Conservation (phyloP, 2,329 filamentous ascomycete species). For the Pseudofabraea citricarpa region DNA sequence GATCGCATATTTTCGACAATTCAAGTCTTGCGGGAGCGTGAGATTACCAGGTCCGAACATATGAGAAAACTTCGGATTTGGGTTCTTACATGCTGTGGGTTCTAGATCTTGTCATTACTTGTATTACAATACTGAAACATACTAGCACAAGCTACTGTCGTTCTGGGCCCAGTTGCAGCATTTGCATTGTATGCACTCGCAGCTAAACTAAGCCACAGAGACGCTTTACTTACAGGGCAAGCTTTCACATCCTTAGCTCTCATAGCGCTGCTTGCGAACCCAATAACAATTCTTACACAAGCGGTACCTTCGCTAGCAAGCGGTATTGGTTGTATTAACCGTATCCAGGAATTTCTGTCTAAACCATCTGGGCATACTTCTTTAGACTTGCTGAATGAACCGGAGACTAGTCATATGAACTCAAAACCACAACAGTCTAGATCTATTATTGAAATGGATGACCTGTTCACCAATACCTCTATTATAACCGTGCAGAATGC, state of each 20-base stretch:
- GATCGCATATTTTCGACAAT: slow-evolving; percentile 27
- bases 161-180: slow-evolving; percentile 31
- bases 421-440: not conserved
- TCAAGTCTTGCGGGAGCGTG: slow-evolving; percentile 27
- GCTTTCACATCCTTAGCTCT: slow-evolving; percentile 38
- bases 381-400: not conserved
- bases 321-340: slow-evolving; percentile 32
- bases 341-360: slow-evolving; percentile 32
- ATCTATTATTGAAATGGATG: not conserved
- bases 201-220: slow-evolving; percentile 17
- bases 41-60: too few species aligned
- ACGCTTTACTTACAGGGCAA: slow-evolving; percentile 16
- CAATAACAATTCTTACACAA: slow-evolving; percentile 35
- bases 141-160: slow-evolving; percentile 11
- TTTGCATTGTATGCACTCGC: slow-evolving; percentile 32
- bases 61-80: slow-evolving; percentile 6
- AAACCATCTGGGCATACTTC: slow-evolving; percentile 4
- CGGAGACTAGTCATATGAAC: not conserved
- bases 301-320: slow-evolving; percentile 31
- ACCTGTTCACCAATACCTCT: not conserved
- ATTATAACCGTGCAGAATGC: slow-evolving; percentile 14
- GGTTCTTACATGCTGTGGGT: not conserved
- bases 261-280: slow-evolving; percentile 32
- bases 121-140: too few species aligned
- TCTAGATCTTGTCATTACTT: slow-evolving; percentile 5